Evolutionary conservation across 2,329 filamentous ascomycete genomes (phyloP).

Genomic region (Trematosphaeria pertusa): DNA sequence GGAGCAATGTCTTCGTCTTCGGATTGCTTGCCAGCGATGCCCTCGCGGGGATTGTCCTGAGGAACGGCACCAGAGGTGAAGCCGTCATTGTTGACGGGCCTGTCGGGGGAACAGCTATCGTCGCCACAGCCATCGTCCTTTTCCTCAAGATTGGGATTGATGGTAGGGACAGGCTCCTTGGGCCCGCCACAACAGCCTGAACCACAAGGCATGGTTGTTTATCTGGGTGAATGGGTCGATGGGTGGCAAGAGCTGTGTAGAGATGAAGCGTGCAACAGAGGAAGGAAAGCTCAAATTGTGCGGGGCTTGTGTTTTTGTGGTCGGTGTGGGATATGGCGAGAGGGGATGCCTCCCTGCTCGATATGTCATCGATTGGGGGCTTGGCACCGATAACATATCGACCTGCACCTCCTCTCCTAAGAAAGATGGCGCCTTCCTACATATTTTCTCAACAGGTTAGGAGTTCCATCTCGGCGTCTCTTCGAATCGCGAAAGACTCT

Average conservation of each 20-base stretch:
- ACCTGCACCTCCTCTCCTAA: too few species aligned
- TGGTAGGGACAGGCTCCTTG: not conserved
- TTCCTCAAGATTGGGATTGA: not conserved
- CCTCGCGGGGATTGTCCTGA: not conserved
- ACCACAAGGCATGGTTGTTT: constrained; percentile 21
- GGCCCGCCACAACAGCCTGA: constrained; percentile 20
- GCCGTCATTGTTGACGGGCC: not conserved
- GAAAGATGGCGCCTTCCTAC: too few species aligned
- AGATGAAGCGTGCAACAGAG: not conserved
- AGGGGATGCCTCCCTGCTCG: not conserved
- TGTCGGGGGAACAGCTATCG: not conserved
- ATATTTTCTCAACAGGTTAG: too few species aligned
- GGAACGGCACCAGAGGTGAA: not conserved
- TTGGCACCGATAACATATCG: not conserved
- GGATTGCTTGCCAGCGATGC: not conserved
- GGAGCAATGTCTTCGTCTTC: not conserved
- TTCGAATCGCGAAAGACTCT: too few species aligned
- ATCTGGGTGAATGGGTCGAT: too few species aligned
- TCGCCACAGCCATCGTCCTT: not conserved
- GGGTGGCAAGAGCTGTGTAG: too few species aligned
- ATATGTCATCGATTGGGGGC: constrained; percentile 1
- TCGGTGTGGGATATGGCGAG: not conserved
- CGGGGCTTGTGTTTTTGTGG: not conserved
- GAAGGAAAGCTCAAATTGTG: not conserved
- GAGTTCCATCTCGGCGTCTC: too few species aligned